phyloP scores from a whole-genome alignment of 1,284 basidiomycete species.

The Ganoderma multipileum region DNA sequence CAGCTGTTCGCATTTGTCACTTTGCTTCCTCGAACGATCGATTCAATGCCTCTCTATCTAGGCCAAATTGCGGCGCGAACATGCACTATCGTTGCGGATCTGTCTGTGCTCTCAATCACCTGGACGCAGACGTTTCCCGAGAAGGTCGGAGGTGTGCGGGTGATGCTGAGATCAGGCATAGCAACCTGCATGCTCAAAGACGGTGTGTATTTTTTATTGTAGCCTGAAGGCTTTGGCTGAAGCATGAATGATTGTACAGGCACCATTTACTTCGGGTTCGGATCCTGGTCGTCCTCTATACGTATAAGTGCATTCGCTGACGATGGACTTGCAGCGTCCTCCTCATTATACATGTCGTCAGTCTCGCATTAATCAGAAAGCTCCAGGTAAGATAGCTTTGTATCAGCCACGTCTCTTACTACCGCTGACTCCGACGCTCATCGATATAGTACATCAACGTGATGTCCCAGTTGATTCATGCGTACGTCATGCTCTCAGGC shows the following conservation, averaged over 20 bases:
- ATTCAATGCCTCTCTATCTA: neutral
- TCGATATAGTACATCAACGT: neutral
- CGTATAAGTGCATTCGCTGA: neutral
- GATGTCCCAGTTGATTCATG: neutral
- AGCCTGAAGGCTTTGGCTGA: neutral
- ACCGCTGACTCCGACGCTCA: neutral
- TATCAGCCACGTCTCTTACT: neutral
- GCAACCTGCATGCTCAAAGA: neutral
- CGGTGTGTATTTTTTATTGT: neutral
- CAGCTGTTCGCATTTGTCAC: neutral
- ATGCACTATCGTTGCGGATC: neutral
- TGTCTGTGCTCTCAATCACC: neutral
- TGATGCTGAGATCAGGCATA: neutral
- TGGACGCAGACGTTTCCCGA: neutral
- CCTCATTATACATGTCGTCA: neutral
- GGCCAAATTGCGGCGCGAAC: neutral
- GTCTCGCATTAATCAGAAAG: neutral
- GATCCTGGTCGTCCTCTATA: neutral
- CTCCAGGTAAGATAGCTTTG: neutral
- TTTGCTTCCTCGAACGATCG: neutral
- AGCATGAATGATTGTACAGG: neutral
- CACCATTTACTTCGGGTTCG: neutral
- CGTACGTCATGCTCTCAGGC: neutral
- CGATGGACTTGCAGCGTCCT: neutral
- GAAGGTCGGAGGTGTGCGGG: neutral